Evolutionary conservation across 2,329 filamentous ascomycete genomes (phyloP), one percentile per base, ranked within the genome.

Genomic region (Aphanocladium album): DNA sequence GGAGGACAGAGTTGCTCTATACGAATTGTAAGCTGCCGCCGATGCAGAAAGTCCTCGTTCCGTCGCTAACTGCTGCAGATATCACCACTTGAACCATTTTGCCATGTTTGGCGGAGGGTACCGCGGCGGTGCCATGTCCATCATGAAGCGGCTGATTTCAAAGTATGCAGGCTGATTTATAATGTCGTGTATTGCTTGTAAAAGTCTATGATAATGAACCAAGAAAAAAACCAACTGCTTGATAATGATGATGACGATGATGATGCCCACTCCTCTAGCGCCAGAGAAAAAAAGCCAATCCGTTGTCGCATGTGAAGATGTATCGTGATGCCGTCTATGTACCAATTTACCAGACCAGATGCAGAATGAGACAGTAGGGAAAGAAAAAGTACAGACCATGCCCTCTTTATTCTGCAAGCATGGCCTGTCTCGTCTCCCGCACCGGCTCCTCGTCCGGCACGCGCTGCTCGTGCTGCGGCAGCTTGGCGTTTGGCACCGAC

Each of bases 21-120:
- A 98, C 74, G 90, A 96, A 73, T 71, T 96, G 83, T 92, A 70
- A 78, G 88, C 85, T 7, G 11, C 5, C 5, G 4, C 7, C n/a
- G 3, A 2, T 52, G 6, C 5, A 25, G 19, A 14, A 17, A 25
- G n/a, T n/a, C 21, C 9, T 17, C 12, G 33, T 12, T 35, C 14
- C 17, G 50, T 35, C n/a, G 61, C 67, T 73, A 57, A 69, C 62
- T 7, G 54, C 39, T 7, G 58, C 51, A 91, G 88, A 64, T 93
- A 96, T 72, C 93, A 97, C 72, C 89, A 96, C 70, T 76, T 97
- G 25, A 97, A 97, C 65, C 93, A 97, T 67, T 88, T 87, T 77
- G 87, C 89, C 1, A 80, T 96, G 51, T 97, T 96, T 72, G 91
- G 91, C 0, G 88, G 88, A 1, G 83, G 88, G 0, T 97, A 97